Conservation (phyloP, 2,329 filamentous ascomycete genomes). For the Berkeleyomyces rouxiae region DNA sequence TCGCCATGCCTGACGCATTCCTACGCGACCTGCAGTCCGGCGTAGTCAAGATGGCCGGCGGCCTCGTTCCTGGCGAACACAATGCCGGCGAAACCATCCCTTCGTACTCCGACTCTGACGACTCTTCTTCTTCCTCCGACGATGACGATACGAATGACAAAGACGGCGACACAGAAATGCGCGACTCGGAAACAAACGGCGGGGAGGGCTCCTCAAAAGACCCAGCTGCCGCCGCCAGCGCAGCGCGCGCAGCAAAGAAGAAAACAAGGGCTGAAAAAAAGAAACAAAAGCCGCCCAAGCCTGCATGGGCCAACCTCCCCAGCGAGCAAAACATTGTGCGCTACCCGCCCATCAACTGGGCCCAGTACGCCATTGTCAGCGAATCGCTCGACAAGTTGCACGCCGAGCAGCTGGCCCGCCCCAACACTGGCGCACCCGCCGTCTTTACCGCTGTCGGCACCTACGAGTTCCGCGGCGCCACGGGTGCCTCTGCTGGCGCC, state of each 20-base stretch:
- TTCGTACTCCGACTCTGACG: slow-evolving; percentile 17
- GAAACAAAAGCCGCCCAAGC: slow-evolving; percentile 17
- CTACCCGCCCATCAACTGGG: slow-evolving; percentile 85
- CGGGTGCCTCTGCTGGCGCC: slow-evolving; percentile 16
- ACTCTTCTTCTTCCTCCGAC: slow-evolving; percentile 16
- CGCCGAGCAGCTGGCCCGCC: slow-evolving; percentile 55
- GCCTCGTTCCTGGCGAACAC: slow-evolving; percentile 16
- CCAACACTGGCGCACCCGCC: slow-evolving; percentile 38
- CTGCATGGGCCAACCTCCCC: slow-evolving; percentile 49
- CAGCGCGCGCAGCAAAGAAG: slow-evolving; percentile 10
- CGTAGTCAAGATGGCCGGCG: slow-evolving; percentile 31
- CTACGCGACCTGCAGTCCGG: slow-evolving; percentile 49
- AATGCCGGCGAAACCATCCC: slow-evolving; percentile 7
- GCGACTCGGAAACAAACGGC: slow-evolving; percentile 12
- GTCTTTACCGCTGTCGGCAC: slow-evolving; percentile 25
- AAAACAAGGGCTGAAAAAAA: slow-evolving; percentile 14
- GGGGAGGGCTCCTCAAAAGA: slow-evolving; percentile 15
- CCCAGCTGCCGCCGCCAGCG: neutral
- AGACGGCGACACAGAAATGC: slow-evolving; percentile 11
- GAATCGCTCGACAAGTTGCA: slow-evolving; percentile 73
- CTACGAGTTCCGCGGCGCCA: slow-evolving; percentile 31
- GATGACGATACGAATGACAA: slow-evolving; percentile 20
- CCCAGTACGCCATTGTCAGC: slow-evolving; percentile 69
- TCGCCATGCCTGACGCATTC: slow-evolving; percentile 57
- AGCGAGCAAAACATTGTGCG: slow-evolving; percentile 67